Percentiles rank a stretch among this genome's conserved stretches.
These are phyloP conservation scores for Globisporangium perplexum DNA, from an alignment of 352 stramenopile species.

Conservation along the genomic window DNA sequence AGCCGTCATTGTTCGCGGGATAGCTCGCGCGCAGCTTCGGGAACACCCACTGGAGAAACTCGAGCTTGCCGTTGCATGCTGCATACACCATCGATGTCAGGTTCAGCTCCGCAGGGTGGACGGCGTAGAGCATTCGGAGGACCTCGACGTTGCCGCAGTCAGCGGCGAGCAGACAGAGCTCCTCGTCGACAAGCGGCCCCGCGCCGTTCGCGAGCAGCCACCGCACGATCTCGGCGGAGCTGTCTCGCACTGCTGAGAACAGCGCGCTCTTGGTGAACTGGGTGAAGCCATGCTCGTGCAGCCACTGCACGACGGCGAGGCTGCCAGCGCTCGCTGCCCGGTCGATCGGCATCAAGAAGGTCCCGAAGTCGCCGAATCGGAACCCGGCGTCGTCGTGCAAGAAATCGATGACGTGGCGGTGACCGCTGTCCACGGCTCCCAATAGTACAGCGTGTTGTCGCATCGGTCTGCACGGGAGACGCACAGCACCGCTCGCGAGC, in stretches of 20 bases:
- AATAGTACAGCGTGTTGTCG: background rate
- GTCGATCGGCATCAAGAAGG: background rate
- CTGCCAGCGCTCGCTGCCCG: background rate
- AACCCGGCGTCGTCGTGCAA: background rate
- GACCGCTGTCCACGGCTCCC: background rate
- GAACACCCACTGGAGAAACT: background rate
- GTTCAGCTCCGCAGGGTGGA: background rate
- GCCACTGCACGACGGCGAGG: background rate
- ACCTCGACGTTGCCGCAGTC: background rate
- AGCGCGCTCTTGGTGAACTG: background rate
- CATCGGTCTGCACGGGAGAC: background rate
- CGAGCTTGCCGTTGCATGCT: background rate
- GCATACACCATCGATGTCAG: background rate
- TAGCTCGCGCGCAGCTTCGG: background rate
- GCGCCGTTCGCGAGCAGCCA: background rate
- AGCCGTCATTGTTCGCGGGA: background rate
- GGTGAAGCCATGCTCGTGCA: background rate
- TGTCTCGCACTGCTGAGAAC: background rate
- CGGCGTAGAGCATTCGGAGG: background rate
- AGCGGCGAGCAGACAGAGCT: background rate
- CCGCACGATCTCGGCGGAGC: background rate
- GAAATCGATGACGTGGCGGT: background rate
- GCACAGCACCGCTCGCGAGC: background rate
- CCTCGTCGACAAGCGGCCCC: background rate
- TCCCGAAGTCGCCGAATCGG: background rate